phyloP scores from a whole-genome alignment of 1,284 basidiomycete species.

The Golubevia sp. region DNA sequence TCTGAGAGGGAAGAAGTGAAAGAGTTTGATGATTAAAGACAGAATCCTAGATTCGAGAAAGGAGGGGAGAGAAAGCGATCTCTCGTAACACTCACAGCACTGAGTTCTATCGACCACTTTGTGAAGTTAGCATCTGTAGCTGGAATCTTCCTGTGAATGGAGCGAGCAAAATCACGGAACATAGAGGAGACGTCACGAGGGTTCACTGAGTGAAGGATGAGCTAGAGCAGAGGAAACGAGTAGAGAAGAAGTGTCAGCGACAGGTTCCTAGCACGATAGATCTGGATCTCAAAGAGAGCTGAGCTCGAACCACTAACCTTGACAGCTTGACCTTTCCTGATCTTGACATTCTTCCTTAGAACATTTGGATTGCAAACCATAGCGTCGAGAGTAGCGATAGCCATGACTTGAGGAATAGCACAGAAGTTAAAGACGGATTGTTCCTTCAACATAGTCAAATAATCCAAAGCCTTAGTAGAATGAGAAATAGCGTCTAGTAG shows the following conservation, averaged over 20 bases:
- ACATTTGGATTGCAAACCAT: constrained; percentile 95
- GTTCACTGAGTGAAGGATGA: constrained; percentile 89
- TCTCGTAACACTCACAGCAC: constrained; percentile 9
- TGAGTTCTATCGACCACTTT: constrained; percentile 47
- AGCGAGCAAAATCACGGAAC: constrained; percentile 80
- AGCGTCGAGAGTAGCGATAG: constrained; percentile 86
- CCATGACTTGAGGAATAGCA: constrained; percentile 94
- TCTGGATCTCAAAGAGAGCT: constrained; percentile 1
- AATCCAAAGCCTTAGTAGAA: constrained; percentile 83
- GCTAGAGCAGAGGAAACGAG: constrained; percentile 63
- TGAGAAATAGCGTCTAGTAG: constrained; percentile 86
- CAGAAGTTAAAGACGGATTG: constrained; percentile 96
- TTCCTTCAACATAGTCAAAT: constrained; percentile 82
- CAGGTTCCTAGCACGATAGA: neutral
- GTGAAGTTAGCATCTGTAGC: constrained; percentile 82
- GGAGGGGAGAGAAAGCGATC: neutral
- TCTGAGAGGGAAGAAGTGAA: constrained; percentile 7
- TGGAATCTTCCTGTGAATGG: constrained; percentile 79
- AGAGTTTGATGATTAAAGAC: neutral
- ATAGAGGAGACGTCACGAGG: constrained; percentile 87
- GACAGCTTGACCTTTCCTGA: constrained; percentile 88
- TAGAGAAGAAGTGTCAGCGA: constrained; percentile 1
- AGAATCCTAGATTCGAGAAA: neutral
- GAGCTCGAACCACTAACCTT: constrained; percentile 65
- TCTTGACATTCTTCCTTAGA: constrained; percentile 90